Conservation (phyloP, 208 protist genomes). For the Phytomonas sp. region DNA sequence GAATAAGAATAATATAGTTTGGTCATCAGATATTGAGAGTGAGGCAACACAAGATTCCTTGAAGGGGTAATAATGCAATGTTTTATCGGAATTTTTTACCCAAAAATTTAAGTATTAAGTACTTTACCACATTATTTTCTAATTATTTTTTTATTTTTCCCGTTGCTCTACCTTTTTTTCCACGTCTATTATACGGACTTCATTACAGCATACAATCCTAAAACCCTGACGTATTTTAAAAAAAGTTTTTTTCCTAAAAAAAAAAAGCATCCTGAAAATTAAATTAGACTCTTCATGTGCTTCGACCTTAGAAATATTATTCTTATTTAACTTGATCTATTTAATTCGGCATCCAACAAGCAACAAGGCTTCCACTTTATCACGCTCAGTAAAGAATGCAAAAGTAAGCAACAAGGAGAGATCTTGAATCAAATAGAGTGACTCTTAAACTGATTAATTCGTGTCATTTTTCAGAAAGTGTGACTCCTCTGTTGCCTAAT, state of each 20-base stretch:
- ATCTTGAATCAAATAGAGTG: neutral
- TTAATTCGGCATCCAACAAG: neutral
- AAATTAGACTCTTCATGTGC: neutral
- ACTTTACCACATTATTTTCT: neutral
- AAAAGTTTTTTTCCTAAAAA: neutral
- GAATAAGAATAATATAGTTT: slow-evolving; percentile 4
- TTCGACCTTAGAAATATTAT: neutral
- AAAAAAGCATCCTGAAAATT: neutral
- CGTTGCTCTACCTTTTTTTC: neutral
- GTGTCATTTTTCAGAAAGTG: neutral
- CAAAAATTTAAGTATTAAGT: neutral
- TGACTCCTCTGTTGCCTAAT: neutral
- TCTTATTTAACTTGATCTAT: neutral
- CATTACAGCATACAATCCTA: neutral
- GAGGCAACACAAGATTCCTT: neutral
- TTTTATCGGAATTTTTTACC: too few species aligned
- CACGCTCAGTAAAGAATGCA: neutral
- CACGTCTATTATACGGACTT: neutral
- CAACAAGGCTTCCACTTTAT: neutral
- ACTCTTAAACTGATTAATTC: neutral
- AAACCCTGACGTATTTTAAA: neutral
- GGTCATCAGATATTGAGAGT: neutral
- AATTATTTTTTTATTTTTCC: slow-evolving; percentile 8
- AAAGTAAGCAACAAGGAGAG: neutral
- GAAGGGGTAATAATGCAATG: neutral